Conservation (phyloP, 768 basidiomycete species). For the Boletus eberwhitei region DNA sequence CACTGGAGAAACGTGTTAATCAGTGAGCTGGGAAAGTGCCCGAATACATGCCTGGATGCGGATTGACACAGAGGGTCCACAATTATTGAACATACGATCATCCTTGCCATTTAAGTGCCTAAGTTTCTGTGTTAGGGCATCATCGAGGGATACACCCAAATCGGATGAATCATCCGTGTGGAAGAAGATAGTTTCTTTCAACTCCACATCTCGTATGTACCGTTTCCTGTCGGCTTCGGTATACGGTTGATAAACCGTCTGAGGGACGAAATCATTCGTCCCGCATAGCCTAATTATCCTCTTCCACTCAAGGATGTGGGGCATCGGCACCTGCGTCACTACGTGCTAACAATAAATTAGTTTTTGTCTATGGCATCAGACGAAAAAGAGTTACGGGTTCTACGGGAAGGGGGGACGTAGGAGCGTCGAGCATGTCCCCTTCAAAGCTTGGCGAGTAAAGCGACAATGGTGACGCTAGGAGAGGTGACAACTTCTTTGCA, state of each 20-base stretch:
- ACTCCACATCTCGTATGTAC: slow-evolving; percentile 66
- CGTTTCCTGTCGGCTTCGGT: slow-evolving; percentile 74
- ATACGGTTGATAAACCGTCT: slow-evolving; percentile 70
- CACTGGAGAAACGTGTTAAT: slow-evolving; percentile 44
- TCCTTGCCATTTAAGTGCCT: slow-evolving; percentile 55
- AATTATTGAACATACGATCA: slow-evolving; percentile 63
- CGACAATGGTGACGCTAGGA: slow-evolving; percentile 12
- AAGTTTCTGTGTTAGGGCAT: slow-evolving; percentile 61
- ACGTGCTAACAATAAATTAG: slow-evolving; percentile 19
- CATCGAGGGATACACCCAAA: slow-evolving; percentile 59
- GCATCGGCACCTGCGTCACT: slow-evolving; percentile 17
- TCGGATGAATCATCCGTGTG: slow-evolving; percentile 48
- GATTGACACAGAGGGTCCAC: slow-evolving; percentile 79
- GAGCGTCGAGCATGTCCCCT: background rate
- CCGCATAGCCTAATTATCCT: slow-evolving; percentile 15
- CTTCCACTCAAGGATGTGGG: slow-evolving; percentile 30
- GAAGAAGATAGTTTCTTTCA: slow-evolving; percentile 67
- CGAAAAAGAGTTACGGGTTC: slow-evolving; percentile 13
- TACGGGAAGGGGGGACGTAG: background rate
- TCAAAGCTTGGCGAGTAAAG: slow-evolving; percentile 1
- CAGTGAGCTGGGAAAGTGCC: background rate
- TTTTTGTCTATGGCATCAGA: background rate
- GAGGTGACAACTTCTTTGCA: slow-evolving; percentile 3
- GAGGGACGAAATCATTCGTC: slow-evolving; percentile 58
- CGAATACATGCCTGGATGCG: slow-evolving; percentile 57